Evolutionary conservation across 805 yeast genomes (phyloP).

Genomic region (Starmera pachycereana): DNA sequence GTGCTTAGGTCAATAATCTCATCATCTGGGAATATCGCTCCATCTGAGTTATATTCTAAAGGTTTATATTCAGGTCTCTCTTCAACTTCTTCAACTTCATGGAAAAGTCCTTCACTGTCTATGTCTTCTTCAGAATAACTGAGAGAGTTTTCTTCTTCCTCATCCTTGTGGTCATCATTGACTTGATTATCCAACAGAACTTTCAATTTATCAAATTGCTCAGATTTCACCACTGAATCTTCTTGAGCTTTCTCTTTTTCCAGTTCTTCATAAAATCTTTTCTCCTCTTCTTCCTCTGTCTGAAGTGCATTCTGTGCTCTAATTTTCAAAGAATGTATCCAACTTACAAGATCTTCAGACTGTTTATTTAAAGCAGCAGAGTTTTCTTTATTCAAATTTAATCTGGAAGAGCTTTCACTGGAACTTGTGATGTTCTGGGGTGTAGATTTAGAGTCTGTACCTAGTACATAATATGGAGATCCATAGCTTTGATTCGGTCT

Average conservation of each 20-base stretch:
- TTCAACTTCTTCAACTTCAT: too few relatives aligned
- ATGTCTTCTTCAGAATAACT: slow-evolving; percentile 1
- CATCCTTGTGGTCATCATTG: not conserved
- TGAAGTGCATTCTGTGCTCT: slow-evolving; percentile 22
- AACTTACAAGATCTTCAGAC: slow-evolving; percentile 17
- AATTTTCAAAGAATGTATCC: slow-evolving; percentile 25
- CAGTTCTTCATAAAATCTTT: slow-evolving; percentile 24
- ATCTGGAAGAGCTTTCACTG: too few relatives aligned
- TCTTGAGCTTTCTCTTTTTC: slow-evolving; percentile 22
- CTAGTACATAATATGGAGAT: not conserved
- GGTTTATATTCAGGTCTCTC: too few relatives aligned
- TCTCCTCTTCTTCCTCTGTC: slow-evolving; percentile 26
- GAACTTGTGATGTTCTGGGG: too few relatives aligned
- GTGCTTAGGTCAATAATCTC: slow-evolving; percentile 4
- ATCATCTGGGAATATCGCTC: slow-evolving; percentile 2
- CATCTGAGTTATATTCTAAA: not conserved
- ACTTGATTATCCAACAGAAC: slow-evolving; percentile 5
- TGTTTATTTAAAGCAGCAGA: not conserved
- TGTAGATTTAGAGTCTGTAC: not conserved
- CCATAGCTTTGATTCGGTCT: not conserved
- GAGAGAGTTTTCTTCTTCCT: slow-evolving; percentile 16
- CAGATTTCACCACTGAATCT: slow-evolving; percentile 9
- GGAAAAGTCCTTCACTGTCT: slow-evolving; percentile 4
- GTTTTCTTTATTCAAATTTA: too few relatives aligned
- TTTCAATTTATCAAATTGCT: slow-evolving; percentile 16